Evolutionary conservation across 768 basidiomycete species (phyloP).

Genomic region (Boletales sp.): DNA sequence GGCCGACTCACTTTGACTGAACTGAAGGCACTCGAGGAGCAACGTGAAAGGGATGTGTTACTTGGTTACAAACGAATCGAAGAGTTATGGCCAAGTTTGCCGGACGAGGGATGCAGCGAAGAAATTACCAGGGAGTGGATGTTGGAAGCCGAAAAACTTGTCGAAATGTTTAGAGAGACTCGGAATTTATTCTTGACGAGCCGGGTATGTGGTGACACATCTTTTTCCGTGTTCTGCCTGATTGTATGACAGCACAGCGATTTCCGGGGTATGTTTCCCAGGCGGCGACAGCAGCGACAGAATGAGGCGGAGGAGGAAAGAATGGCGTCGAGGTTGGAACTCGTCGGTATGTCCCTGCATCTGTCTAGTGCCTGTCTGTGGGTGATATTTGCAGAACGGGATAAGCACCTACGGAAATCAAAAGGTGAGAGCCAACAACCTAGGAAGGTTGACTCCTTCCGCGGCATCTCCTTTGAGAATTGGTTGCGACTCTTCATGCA

Average conservation of each 20-base stretch:
- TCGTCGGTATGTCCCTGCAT: conserved; percentile 49
- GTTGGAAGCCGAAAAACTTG: conserved; percentile 75
- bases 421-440: conserved; percentile 37
- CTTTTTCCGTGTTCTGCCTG: not conserved
- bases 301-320: conserved; percentile 63
- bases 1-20: conserved; percentile 56
- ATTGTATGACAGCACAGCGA: conserved; percentile 40
- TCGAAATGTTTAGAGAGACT: conserved; percentile 86
- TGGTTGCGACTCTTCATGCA: conserved; percentile 88
- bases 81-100: conserved; percentile 60
- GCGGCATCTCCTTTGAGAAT: conserved; percentile 76
- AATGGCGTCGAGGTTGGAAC: conserved; percentile 73
- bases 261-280: conserved; percentile 70
- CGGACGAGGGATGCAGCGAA: conserved; percentile 37
- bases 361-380: not conserved
- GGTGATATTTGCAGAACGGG: conserved; percentile 45
- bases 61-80: conserved; percentile 56
- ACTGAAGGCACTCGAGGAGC: conserved; percentile 56
- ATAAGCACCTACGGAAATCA: conserved; percentile 49
- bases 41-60: conserved; percentile 63
- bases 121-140: conserved; percentile 73
- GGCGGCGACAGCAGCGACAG: conserved; percentile 36
- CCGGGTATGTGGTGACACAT: conserved; percentile 48
- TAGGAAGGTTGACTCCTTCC: conserved; percentile 62
- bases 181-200: conserved; percentile 75